A percentile compares a stretch with the other conserved stretches of the same genome.
These are phyloP conservation scores for Candida nitratophila DNA, from an alignment of 805 yeast species.

Conservation along the genomic window DNA sequence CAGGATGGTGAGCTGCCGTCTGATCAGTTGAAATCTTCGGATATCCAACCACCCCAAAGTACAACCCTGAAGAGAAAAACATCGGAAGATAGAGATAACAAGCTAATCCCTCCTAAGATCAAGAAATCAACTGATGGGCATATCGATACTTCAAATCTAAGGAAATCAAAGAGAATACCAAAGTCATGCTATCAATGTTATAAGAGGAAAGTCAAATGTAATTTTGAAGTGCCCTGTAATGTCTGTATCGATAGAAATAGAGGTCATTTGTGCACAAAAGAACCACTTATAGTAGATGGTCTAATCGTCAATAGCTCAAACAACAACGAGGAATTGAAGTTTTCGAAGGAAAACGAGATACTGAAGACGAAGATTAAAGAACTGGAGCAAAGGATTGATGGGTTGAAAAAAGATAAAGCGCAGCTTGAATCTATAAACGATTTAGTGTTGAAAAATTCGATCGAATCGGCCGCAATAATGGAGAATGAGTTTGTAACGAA, in stretches of 20 bases:
- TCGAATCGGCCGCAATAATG: not conserved
- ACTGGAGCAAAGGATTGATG: constrained; percentile 16
- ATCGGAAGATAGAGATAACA: not conserved
- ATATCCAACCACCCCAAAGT: too few relatives aligned
- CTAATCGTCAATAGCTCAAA: constrained; percentile 17
- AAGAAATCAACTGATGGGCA: not conserved
- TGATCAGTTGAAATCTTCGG: too few relatives aligned
- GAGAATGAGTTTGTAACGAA: not conserved
- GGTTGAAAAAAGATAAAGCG: constrained; percentile 2
- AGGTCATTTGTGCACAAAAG: constrained; percentile 25
- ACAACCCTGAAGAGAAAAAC: not conserved
- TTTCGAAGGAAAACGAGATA: constrained; percentile 21
- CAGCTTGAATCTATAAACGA: not conserved
- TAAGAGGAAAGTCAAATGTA: constrained; percentile 41
- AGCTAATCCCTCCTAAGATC: not conserved
- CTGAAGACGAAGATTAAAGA: constrained; percentile 19
- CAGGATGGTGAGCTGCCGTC: too few relatives aligned
- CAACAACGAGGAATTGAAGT: constrained; percentile 16
- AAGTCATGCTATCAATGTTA: constrained; percentile 41
- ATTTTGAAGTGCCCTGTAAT: constrained; percentile 40
- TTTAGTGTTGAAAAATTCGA: not conserved
- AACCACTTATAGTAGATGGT: constrained; percentile 28
- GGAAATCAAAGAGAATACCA: constrained; percentile 27
- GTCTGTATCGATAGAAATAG: constrained; percentile 29
- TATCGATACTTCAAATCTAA: constrained; percentile 11